A percentile compares a stretch with the other conserved stretches of the same genome.
Conservation (phyloP, 106 monocot species). For the Narthecium ossifragum region DNA sequence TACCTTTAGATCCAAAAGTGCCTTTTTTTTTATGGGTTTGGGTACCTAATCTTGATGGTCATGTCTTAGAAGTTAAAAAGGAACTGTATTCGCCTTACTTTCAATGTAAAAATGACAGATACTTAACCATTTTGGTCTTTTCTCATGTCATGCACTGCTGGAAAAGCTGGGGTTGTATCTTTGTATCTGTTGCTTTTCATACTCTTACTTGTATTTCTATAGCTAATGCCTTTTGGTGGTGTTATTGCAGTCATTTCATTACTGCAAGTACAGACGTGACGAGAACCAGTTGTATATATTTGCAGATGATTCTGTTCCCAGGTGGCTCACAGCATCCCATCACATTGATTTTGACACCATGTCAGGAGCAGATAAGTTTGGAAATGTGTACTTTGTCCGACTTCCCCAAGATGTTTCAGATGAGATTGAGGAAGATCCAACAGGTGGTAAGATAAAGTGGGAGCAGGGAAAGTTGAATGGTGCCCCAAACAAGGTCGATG, state of each 20-base stretch:
- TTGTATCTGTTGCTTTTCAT: too few relatives aligned
- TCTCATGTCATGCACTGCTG: too few relatives aligned
- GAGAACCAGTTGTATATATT: conserved; percentile 94
- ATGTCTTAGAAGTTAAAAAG: too few relatives aligned
- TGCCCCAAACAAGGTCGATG: conserved; percentile 94
- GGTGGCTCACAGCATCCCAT: conserved; percentile 84
- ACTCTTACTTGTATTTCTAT: too few relatives aligned
- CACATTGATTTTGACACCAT: conserved; percentile 98
- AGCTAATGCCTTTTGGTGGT: too few relatives aligned
- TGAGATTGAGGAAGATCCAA: conserved; percentile 97
- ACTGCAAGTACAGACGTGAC: conserved; percentile 95
- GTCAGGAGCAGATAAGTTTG: conserved; percentile 98
- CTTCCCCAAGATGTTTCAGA: conserved; percentile 90
- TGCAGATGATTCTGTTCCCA: conserved; percentile 91
- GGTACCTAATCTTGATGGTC: too few relatives aligned
- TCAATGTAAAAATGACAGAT: too few relatives aligned
- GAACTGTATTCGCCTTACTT: too few relatives aligned
- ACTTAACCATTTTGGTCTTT: too few relatives aligned
- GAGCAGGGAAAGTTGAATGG: conserved; percentile 96
- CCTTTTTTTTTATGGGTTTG: too few relatives aligned
- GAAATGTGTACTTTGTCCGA: conserved; percentile 86
- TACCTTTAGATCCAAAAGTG: too few relatives aligned
- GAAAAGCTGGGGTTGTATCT: too few relatives aligned
- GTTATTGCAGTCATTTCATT: conserved; percentile 86
- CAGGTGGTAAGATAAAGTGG: conserved; percentile 98